Conservation (phyloP, 2,329 filamentous ascomycete genomes). For the Alternaria panax region DNA sequence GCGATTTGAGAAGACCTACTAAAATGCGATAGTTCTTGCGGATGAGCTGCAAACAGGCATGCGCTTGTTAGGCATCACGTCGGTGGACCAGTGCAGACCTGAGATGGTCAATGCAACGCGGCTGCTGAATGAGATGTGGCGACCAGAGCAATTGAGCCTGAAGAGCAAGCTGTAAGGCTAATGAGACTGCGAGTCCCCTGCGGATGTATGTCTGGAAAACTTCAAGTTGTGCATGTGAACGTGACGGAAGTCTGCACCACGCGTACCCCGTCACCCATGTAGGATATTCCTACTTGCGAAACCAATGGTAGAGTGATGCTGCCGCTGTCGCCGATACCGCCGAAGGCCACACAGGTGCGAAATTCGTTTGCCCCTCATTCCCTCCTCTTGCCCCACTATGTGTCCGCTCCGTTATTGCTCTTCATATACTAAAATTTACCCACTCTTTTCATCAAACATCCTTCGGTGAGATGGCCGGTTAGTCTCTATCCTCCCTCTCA, state of each 20-base stretch:
- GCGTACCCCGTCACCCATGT: background rate
- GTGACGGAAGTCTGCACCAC: background rate
- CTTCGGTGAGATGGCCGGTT: conserved; percentile 17
- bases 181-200: background rate
- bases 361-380: background rate
- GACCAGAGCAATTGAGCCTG: conserved; percentile 31
- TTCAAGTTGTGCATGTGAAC: background rate
- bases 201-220: background rate
- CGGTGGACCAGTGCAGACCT: conserved; percentile 66
- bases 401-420: no score
- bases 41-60: conserved; percentile 73
- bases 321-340: background rate
- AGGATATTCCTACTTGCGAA: background rate
- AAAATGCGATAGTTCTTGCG: conserved; percentile 45
- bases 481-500: background rate
- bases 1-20: conserved; percentile 2
- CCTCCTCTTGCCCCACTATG: background rate
- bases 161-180: conserved; percentile 38
- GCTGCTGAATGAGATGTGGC: conserved; percentile 47
- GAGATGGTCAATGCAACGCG: conserved; percentile 63
- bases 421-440: no score
- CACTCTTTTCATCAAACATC: background rate
- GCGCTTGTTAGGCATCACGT: conserved; percentile 69
- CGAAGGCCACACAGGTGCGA: background rate
- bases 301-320: background rate